Conservation (phyloP, 768 basidiomycete species). For the Macrolepiota fuliginosa region DNA sequence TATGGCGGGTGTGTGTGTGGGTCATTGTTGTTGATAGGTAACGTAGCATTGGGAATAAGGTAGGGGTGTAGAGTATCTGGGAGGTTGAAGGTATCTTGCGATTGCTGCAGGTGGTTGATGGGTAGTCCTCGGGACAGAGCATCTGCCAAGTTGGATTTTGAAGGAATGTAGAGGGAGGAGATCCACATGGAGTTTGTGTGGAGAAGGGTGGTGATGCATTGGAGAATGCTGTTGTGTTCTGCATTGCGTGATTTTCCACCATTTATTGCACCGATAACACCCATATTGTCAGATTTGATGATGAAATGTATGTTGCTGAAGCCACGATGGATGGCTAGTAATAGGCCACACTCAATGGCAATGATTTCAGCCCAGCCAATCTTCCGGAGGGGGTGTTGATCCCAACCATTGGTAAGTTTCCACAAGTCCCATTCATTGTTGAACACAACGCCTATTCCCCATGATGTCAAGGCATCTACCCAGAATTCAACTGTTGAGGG, state of each 20-base stretch:
- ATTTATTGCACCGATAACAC: constrained; percentile 26
- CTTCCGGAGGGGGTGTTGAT: constrained; percentile 11
- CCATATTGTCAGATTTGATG: constrained; percentile 32
- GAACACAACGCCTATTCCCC: constrained; percentile 36
- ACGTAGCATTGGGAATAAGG: too few species aligned
- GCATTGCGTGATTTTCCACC: constrained; percentile 18
- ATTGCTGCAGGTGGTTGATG: too few species aligned
- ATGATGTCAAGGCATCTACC: constrained; percentile 36
- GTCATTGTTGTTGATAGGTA: too few species aligned
- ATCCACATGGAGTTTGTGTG: constrained; percentile 6
- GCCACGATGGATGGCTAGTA: not conserved
- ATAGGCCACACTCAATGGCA: constrained; percentile 23
- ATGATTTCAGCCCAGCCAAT: constrained; percentile 28
- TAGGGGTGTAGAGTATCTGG: too few species aligned
- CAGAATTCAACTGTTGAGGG: constrained; percentile 20
- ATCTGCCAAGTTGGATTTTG: constrained; percentile 13
- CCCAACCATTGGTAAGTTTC: constrained; percentile 16
- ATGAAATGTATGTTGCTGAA: constrained; percentile 22
- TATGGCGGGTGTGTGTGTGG: too few species aligned
- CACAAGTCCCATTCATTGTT: constrained; percentile 28
- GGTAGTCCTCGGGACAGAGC: constrained; percentile 8
- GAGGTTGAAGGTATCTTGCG: too few species aligned
- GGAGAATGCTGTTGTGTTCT: constrained; percentile 18
- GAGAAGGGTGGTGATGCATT: constrained; percentile 6
- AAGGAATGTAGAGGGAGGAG: constrained; percentile 7